These are phyloP conservation scores for Pichia heedii DNA, from an alignment of 805 yeast genomes.

Conservation along the genomic window DNA sequence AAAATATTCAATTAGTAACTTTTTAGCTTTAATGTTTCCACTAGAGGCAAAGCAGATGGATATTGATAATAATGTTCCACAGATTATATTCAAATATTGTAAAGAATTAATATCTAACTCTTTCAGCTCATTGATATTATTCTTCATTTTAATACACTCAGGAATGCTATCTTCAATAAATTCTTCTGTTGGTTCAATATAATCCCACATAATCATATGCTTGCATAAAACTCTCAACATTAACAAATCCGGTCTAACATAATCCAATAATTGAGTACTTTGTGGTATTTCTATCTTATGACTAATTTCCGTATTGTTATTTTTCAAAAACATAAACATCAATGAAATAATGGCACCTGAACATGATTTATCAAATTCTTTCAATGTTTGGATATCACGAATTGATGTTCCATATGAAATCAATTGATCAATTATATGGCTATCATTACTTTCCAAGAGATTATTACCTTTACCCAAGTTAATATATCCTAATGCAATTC, in stretches of 20 bases:
- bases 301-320: slow-evolving; percentile 54
- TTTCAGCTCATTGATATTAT: slow-evolving; percentile 20
- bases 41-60: slow-evolving; percentile 74
- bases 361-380: slow-evolving; percentile 51
- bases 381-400: slow-evolving; percentile 53
- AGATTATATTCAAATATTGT: slow-evolving; percentile 53
- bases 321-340: slow-evolving; percentile 61
- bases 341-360: slow-evolving; percentile 74
- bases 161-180: slow-evolving; percentile 63
- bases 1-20: slow-evolving; percentile 43
- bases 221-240: slow-evolving; percentile 55
- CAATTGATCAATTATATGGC: slow-evolving; percentile 53
- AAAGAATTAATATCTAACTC: slow-evolving; percentile 51
- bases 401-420: slow-evolving; percentile 48
- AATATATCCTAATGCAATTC: slow-evolving; percentile 77
- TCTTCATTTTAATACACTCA: slow-evolving; percentile 26
- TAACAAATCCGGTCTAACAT: slow-evolving; percentile 71
- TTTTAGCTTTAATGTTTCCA: slow-evolving; percentile 43
- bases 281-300: slow-evolving; percentile 50
- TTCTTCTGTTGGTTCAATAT: slow-evolving; percentile 35
- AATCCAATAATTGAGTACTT: slow-evolving; percentile 51
- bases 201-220: slow-evolving; percentile 66
- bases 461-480: slow-evolving; percentile 71
- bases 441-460: slow-evolving; percentile 41
- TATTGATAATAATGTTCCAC: slow-evolving; percentile 68